Conservation (phyloP, 1,139 yeast genomes). For the Spathaspora sp. region DNA sequence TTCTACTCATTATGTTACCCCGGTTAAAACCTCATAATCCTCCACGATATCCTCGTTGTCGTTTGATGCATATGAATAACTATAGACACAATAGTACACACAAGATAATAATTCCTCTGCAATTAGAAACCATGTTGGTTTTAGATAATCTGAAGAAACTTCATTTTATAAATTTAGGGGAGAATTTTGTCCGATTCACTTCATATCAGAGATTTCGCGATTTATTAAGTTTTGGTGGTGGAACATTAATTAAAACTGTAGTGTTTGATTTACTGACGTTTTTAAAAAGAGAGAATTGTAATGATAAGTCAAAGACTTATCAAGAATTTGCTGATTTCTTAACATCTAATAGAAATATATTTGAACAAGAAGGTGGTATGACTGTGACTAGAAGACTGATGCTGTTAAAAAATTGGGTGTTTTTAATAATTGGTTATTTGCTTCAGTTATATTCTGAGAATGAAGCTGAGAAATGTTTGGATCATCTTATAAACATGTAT, state of each 20-base stretch:
- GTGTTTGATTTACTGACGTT: conserved; percentile 40
- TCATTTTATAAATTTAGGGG: conserved; percentile 37
- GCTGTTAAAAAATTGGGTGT: conserved; percentile 30
- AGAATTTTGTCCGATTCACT: conserved; percentile 34
- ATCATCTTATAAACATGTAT: conserved; percentile 32
- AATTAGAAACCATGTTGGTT: conserved; percentile 13
- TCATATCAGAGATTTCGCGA: conserved; percentile 36
- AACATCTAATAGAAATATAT: conserved; percentile 15
- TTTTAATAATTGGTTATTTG: conserved; percentile 38
- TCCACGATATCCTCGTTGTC: not conserved
- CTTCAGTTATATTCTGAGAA: conserved; percentile 24
- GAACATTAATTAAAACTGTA: conserved; percentile 34
- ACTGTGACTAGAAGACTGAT: conserved; percentile 15
- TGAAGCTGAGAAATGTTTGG: conserved; percentile 28
- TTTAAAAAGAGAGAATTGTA: conserved; percentile 29
- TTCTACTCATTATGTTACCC: not conserved
- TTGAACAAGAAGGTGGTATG: conserved; percentile 12
- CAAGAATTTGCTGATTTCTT: conserved; percentile 25
- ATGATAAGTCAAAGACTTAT: conserved; percentile 18
- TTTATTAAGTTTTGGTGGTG: conserved; percentile 32
- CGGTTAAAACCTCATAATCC: not conserved
- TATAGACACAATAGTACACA: not conserved
- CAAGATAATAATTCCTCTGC: conserved; percentile 13
- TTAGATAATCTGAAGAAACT: conserved; percentile 17
- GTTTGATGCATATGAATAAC: not conserved